Evolutionary conservation across 1,284 basidiomycete species (phyloP), one percentile per base, ranked within the genome.

Genomic region (Volvariella surrecta): DNA sequence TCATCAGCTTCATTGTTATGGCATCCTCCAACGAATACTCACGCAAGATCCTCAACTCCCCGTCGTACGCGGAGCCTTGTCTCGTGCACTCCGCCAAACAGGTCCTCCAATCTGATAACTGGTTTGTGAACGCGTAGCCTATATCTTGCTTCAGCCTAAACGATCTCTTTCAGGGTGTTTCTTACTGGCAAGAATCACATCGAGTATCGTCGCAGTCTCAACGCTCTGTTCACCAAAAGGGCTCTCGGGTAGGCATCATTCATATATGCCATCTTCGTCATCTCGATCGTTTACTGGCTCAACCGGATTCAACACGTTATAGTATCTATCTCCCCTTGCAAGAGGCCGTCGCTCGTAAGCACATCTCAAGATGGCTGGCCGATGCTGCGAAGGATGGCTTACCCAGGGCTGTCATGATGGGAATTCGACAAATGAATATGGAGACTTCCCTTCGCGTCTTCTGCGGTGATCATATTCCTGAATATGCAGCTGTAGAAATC

Each of bases 391-490:
- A 68, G 41, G 65, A 73, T 45, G 52, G 72, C 1, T 60, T 70
- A 1, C 70, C 83, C 17, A 67, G 76, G 53, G 66, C 79, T 3
- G 88, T 94, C 71, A 96, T 96, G 93, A 83, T 88, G 79, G 76
- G 73, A 28, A 86, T 91, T 60, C 89, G 96, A 48, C 80, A 89
- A 58, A 72, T 97, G 52, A 99, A 99, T 72, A 98, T 99, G 94
- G 89, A 94, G 52, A 95, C 93, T 2, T 98, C 94, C 9, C 80
- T 99, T 22, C 80, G 83, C 43, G 95, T 98, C 45, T 99, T 99
- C 68, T 90, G 94, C 58, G 95, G 95, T 32, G 69, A 74, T 51
- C 90, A 99, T 64, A 85, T 99, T 52, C 79, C 89, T 21, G 82
- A 90, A 9, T 65, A 80, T 9, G 89, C 85, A 37, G 79, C 84